A percentile compares a stretch with the other conserved stretches of the same genome.
These are phyloP conservation scores for Xylariaceae sp. DNA, from an alignment of 2,329 filamentous ascomycete genomes.

Conservation along the genomic window DNA sequence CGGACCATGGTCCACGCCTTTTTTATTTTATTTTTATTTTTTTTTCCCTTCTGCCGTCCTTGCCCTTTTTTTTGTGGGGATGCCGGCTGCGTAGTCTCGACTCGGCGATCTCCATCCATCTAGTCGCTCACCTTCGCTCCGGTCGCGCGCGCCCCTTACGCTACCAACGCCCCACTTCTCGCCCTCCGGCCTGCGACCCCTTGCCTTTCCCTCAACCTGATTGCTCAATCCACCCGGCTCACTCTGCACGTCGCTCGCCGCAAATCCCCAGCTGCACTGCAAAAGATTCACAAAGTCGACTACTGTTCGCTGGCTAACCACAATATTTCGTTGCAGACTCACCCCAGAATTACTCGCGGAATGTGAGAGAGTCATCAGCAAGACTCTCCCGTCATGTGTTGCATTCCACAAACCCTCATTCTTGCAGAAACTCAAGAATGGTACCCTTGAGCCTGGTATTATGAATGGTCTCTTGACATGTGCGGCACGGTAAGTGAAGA, in stretches of 20 bases:
- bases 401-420: conserved; percentile 60
- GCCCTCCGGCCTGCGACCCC: conserved; percentile 3
- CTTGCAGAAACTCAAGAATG: conserved; percentile 55
- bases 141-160: conserved; percentile 13
- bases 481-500: conserved; percentile 48
- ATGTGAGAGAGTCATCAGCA: conserved; percentile 56
- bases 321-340: conserved; percentile 33
- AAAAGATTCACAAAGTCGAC: neutral
- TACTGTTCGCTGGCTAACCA: conserved; percentile 10
- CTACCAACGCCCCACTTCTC: conserved; percentile 4
- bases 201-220: conserved; percentile 4
- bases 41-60: neutral
- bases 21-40: neutral
- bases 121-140: conserved; percentile 4
- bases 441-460: conserved; percentile 50
- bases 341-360: conserved; percentile 54
- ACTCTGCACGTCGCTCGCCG: neutral
- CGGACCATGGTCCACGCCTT: conserved; percentile 3
- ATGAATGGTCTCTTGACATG: conserved; percentile 54
- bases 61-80: conserved; percentile 12
- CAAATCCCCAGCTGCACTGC: neutral
- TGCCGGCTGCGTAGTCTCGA: conserved; percentile 26
- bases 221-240: conserved; percentile 4
- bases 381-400: conserved; percentile 56
- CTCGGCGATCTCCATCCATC: conserved; percentile 24